Percentiles rank a stretch among this genome's conserved stretches.
Evolutionary conservation across 2,329 filamentous ascomycete species (phyloP).

Genomic region (Fusarium marasasianum): DNA sequence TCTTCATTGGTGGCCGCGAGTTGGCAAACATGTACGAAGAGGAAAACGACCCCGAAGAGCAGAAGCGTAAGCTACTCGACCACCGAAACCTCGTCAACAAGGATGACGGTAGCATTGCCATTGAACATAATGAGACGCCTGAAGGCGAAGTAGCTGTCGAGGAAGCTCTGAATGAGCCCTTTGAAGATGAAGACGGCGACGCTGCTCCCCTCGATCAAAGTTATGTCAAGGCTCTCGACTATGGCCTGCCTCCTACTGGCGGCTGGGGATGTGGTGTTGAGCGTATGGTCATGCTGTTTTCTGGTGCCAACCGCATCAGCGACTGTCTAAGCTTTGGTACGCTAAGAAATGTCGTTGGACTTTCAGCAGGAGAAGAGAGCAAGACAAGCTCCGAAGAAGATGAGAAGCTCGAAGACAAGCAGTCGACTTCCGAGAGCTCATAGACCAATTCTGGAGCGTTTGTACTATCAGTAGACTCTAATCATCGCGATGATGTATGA

Average conservation of each 20-base stretch:
- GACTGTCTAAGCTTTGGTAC: constrained; percentile 92
- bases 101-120: constrained; percentile 46
- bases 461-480: not conserved
- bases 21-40: constrained; percentile 98
- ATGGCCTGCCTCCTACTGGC: constrained; percentile 92
- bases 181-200: constrained; percentile 55
- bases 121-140: constrained; percentile 32
- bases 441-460: not conserved
- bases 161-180: constrained; percentile 17
- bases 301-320: constrained; percentile 78
- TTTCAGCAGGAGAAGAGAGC: constrained; percentile 52
- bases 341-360: constrained; percentile 72
- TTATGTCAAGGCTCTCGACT: constrained; percentile 85
- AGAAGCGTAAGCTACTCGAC: constrained; percentile 81
- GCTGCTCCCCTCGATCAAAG: constrained; percentile 72
- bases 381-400: constrained; percentile 19
- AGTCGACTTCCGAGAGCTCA: constrained; percentile 3
- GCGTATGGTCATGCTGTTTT: constrained; percentile 89
- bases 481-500: constrained; percentile 33
- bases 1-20: constrained; percentile 83
- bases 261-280: constrained; percentile 97
- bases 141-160: constrained; percentile 2
- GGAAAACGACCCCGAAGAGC: constrained; percentile 90
- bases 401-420: constrained; percentile 35
- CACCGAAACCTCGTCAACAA: constrained; percentile 55